phyloP scores from a whole-genome alignment of 2,329 filamentous ascomycete genomes.

The Aphanocladium album region DNA sequence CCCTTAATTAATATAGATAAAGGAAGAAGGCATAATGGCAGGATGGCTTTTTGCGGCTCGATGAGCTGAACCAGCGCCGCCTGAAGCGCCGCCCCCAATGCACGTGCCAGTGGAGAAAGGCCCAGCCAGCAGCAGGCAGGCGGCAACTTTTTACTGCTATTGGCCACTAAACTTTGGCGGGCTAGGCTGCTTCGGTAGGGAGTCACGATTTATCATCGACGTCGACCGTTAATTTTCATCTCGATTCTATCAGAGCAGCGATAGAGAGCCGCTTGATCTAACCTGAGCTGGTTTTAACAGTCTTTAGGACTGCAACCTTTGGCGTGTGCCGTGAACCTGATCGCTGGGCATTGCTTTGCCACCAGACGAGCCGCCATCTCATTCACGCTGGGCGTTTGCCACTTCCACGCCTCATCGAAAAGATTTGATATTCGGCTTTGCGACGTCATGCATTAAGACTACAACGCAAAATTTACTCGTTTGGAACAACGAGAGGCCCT shows the following conservation, averaged over 20 bases:
- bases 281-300: too few species aligned
- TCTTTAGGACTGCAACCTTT: too few species aligned
- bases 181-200: neutral
- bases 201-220: slow-evolving; percentile 10
- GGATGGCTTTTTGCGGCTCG: neutral
- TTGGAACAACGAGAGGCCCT: neutral
- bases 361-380: neutral
- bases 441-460: neutral
- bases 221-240: neutral
- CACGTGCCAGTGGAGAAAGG: slow-evolving; percentile 1
- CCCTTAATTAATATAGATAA: neutral
- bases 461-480: neutral
- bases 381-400: slow-evolving; percentile 7
- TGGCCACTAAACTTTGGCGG: neutral
- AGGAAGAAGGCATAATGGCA: neutral
- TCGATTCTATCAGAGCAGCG: neutral
- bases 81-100: neutral
- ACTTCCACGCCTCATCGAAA: neutral
- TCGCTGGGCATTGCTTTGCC: neutral
- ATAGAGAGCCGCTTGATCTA: neutral
- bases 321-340: too few species aligned
- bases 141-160: neutral
- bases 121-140: neutral
- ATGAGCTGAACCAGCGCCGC: neutral
- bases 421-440: too few species aligned